Conservation (phyloP, 2,329 filamentous ascomycete species). For the Calonectria leucothoes region DNA sequence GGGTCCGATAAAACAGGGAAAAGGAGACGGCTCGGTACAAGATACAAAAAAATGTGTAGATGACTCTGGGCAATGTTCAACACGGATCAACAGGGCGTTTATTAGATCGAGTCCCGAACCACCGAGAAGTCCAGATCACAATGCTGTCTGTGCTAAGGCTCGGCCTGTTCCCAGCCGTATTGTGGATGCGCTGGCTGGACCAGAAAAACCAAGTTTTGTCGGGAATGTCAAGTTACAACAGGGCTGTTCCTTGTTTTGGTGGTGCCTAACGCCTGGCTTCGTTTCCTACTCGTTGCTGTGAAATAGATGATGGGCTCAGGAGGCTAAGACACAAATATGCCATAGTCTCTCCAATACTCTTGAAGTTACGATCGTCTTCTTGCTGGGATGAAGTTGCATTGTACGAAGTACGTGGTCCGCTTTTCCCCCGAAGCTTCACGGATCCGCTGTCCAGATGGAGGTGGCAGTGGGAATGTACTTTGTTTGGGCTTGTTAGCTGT, state of each 20-base stretch:
- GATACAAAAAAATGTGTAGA: slow-evolving; percentile 19
- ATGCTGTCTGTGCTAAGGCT: slow-evolving; percentile 29
- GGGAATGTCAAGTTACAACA: slow-evolving; percentile 36
- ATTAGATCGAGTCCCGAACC: slow-evolving; percentile 36
- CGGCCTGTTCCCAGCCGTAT: slow-evolving; percentile 25
- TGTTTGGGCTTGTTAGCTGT: slow-evolving; percentile 7
- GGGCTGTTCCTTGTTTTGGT: slow-evolving; percentile 43
- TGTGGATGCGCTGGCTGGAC: slow-evolving; percentile 27
- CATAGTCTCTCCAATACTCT: slow-evolving; percentile 25
- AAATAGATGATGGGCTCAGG: slow-evolving; percentile 27
- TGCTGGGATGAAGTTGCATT: slow-evolving; percentile 30
- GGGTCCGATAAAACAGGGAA: background rate
- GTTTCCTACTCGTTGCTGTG: slow-evolving; percentile 27
- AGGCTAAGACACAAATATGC: slow-evolving; percentile 17
- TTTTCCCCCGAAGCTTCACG: slow-evolving; percentile 11
- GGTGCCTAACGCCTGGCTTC: slow-evolving; percentile 40
- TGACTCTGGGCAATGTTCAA: slow-evolving; percentile 16
- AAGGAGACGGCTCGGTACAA: slow-evolving; percentile 11
- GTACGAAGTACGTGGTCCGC: slow-evolving; percentile 19
- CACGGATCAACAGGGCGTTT: slow-evolving; percentile 36
- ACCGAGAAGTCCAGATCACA: slow-evolving; percentile 29
- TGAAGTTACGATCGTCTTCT: slow-evolving; percentile 41
- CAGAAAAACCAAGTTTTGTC: slow-evolving; percentile 27
- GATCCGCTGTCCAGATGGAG: slow-evolving; percentile 30
- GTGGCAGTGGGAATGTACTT: slow-evolving; percentile 14